Conservation (phyloP, 257 asterid species). For the Capsicum chinense region DNA sequence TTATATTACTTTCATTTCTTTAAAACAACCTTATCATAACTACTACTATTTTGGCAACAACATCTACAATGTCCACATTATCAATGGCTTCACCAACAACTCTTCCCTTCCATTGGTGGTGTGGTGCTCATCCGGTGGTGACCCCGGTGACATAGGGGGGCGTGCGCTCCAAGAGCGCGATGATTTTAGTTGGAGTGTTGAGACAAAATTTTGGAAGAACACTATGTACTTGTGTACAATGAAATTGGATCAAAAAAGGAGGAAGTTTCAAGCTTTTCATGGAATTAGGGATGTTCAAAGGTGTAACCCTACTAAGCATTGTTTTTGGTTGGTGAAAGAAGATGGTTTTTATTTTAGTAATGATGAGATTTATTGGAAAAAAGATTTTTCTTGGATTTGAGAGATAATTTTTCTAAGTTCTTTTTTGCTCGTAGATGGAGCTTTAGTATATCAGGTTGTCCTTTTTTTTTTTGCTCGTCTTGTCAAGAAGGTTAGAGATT, state of each 20-base stretch:
- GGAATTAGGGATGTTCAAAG: conserved; percentile 27
- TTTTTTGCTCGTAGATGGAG: neutral
- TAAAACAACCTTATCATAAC: conserved; percentile 20
- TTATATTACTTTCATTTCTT: conserved; percentile 26
- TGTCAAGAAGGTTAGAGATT: neutral
- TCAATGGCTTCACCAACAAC: conserved; percentile 39
- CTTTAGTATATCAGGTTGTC: too few relatives aligned
- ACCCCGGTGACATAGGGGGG: conserved; percentile 33
- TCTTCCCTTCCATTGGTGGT: conserved; percentile 34
- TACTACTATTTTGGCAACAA: conserved; percentile 13
- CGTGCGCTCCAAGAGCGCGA: conserved; percentile 37
- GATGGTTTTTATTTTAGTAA: conserved; percentile 38
- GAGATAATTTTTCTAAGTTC: neutral
- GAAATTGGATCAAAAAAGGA: conserved; percentile 35
- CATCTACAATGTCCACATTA: conserved; percentile 30
- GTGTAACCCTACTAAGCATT: conserved; percentile 26
- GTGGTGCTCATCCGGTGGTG: conserved; percentile 27
- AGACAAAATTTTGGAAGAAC: conserved; percentile 25
- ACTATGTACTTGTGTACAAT: conserved; percentile 25
- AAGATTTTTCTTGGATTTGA: conserved; percentile 36
- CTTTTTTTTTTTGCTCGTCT: neutral
- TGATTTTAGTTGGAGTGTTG: conserved; percentile 36
- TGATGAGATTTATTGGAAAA: conserved; percentile 30
- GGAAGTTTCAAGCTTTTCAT: conserved; percentile 32
- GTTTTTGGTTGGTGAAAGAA: conserved; percentile 40